Base-by-base conservation (phyloP, 345 rosid genomes). In the Ceriops zippeliana region DNA sequence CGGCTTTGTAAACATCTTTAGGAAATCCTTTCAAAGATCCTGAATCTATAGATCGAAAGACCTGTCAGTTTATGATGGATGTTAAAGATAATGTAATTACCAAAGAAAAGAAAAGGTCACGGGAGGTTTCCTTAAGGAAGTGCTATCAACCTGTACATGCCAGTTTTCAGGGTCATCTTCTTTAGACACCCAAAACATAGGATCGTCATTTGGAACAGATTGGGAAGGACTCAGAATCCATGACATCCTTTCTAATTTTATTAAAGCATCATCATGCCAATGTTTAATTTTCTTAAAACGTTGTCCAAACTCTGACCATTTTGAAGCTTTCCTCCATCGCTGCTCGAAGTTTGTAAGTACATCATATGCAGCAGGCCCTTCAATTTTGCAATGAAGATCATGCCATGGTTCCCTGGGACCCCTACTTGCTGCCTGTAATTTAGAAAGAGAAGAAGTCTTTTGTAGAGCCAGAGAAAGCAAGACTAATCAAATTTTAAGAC, bases 281-380 rank as follows among this genome's bases (percentile, higher is more conserved):
- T 58, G 87, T 21, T 85, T 76, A 42, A 84, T 90, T 67, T 80
- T 86, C 75, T 86, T 88, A 53, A 90, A 81, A 42, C 83, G 79
- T 20, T 63, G 80, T 65, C 90, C 88, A 71, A 90, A 65, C 75
- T 86, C 90, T 3, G 87, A 80, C 91, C 92, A 86, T 74, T 35
- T 90, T 35, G 92, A 74, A 22, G 96, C 98, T 74, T 90, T 92
- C 73, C 65, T 86, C 98, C 98, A 92, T 31, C 98, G 89, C 81
- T 92, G 95, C 82, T 92, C 98, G 65, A 92, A 92, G 76, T 92
- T 92, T 53, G 76, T 81, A 28, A 89, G 96, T 61, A 92, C 81
- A 51, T 92, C 98, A 68, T 89, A 92, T 42, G 98, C 96, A 66
- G 98, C 95, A n/a, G 98, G 96, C 10, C 98, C 98, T 78, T 92